Evolutionary conservation across 140 eudicot species (phyloP), one percentile per base, ranked within the genome.

Genomic region (Senecio squalidus): DNA sequence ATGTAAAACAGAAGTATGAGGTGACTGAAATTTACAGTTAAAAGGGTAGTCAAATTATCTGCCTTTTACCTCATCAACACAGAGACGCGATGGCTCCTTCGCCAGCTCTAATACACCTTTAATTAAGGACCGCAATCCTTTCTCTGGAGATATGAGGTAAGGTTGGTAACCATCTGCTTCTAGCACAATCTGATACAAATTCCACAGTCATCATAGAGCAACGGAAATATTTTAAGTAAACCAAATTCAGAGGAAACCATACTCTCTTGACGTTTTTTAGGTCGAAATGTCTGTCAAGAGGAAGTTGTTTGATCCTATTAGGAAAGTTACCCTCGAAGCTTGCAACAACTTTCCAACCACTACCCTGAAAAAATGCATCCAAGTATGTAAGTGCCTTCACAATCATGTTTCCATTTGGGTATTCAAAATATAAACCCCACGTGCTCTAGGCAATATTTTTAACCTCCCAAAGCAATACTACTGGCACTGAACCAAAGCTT

Each of bases 151-250:
- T 46, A 93, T 88, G 52, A 93, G 95, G 71, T 93, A 93, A 51
- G 97, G 99, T 58, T 93, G 99, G 75, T 93, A 93, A 59, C 99
- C 97, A 74, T 88, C 99, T 59, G 99, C 99, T 74, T 93, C 99
- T 13, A 93, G 88, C 67, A 93, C 99, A 68, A 93, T 85, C 99
- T 93, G 85, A 59, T 9, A 57, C 64, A 36, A 76, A 69, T 20
- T 47, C 25, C 62, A 14, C 38, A 47, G 45, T 51, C 74, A 60
- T 51, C 49, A 43, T 27, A 41, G 11, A 58, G 53, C 22, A 14
- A 58, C 38, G 22, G 6, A 4, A 58, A 1, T 43, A 43, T n/a
- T 13, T 39, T 6, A 9, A 47, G 10, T 18, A 18, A 40, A 9
- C 16, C 22, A 17, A 41, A 41, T 13, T 39, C 17, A 23, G 47